Percentiles rank a stretch among this genome's conserved stretches.
phyloP scores from a whole-genome alignment of 257 asterid species.

The Gentiana dahurica region DNA sequence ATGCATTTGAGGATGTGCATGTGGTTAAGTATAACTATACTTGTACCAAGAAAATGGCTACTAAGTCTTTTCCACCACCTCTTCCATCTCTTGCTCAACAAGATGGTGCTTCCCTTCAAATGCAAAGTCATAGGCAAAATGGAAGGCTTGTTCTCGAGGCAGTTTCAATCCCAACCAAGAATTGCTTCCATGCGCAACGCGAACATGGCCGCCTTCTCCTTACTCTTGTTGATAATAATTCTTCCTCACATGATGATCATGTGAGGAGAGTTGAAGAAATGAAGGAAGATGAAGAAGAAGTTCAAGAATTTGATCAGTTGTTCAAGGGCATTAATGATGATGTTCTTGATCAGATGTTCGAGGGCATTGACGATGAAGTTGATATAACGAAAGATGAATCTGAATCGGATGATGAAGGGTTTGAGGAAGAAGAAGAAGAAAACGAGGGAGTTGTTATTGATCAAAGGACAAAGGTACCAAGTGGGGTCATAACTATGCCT shows the following conservation, averaged over 20 bases:
- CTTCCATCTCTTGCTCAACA: slow-evolving; percentile 44
- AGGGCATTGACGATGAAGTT: slow-evolving; percentile 18
- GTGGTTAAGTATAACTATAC: slow-evolving; percentile 25
- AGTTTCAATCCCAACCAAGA: slow-evolving; percentile 34
- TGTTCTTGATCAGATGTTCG: slow-evolving; percentile 9
- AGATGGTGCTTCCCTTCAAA: slow-evolving; percentile 38
- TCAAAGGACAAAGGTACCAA: slow-evolving; percentile 16
- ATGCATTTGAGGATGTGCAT: slow-evolving; percentile 20
- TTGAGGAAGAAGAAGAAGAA: slow-evolving; percentile 4
- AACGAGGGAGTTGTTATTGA: slow-evolving; percentile 9
- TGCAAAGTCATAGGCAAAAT: slow-evolving; percentile 45
- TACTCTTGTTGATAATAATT: slow-evolving; percentile 24
- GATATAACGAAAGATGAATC: slow-evolving; percentile 10
- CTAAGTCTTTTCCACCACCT: slow-evolving; percentile 67
- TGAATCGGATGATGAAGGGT: slow-evolving; percentile 4
- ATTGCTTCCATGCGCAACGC: slow-evolving; percentile 48
- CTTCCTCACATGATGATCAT: slow-evolving; percentile 9
- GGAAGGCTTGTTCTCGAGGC: slow-evolving; percentile 78
- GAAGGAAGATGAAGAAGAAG: slow-evolving; percentile 1
- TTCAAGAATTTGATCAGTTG: slow-evolving; percentile 15
- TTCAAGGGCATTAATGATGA: slow-evolving; percentile 6
- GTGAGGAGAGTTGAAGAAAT: slow-evolving; percentile 5
- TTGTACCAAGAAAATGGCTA: slow-evolving; percentile 22
- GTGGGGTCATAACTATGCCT: slow-evolving; percentile 29
- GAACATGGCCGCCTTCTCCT: slow-evolving; percentile 57